These are phyloP conservation scores for Pestalotiopsis sp. DNA, from an alignment of 2,329 filamentous ascomycete species.

Conservation along the genomic window DNA sequence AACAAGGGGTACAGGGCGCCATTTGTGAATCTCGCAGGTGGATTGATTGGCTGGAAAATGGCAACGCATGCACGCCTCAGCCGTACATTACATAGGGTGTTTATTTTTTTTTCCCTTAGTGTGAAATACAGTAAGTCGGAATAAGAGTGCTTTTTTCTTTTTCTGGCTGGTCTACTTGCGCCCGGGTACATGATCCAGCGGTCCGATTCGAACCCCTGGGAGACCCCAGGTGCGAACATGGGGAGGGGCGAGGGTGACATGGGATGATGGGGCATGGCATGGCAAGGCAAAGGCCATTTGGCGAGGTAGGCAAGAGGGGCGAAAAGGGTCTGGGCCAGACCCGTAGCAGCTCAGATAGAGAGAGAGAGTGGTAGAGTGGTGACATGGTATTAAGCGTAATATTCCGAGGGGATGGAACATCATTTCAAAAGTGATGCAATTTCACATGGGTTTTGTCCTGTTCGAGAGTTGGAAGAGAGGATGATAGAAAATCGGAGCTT, in stretches of 20 bases:
- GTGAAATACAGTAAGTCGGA: neutral
- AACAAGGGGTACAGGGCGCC: neutral
- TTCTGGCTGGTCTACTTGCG: neutral
- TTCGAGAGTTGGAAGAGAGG: too few species aligned
- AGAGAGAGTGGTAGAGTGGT: too few species aligned
- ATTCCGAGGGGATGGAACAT: constrained; percentile 3
- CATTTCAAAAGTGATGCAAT: neutral
- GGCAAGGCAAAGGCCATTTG: neutral
- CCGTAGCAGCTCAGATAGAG: neutral
- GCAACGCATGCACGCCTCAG: constrained; percentile 1
- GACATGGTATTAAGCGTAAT: neutral
- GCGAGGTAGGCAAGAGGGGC: too few species aligned
- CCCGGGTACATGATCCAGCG: neutral
- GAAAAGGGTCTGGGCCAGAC: too few species aligned
- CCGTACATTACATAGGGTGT: neutral
- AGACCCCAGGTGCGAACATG: neutral
- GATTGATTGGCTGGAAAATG: neutral
- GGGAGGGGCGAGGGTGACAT: neutral
- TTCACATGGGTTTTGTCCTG: neutral
- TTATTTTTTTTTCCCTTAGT: neutral
- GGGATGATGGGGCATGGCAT: neutral
- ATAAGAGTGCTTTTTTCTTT: neutral
- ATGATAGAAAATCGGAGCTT: too few species aligned
- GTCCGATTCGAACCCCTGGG: neutral
- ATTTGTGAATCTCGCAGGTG: neutral